Base-by-base conservation (phyloP, 2,329 filamentous ascomycete species). In the Fusarium protoensiforme region DNA sequence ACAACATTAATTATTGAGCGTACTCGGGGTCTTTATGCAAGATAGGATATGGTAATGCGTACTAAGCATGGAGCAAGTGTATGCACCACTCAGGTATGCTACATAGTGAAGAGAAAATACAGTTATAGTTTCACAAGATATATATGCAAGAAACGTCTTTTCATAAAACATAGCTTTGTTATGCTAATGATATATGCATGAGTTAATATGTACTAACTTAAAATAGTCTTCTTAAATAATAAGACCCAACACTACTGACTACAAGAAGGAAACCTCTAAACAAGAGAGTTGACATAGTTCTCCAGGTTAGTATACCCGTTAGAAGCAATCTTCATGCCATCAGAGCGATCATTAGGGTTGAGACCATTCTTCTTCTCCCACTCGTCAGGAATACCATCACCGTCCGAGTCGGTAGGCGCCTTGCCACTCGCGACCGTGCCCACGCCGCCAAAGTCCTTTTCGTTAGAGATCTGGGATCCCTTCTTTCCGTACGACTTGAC, bases 311-410 rank as follows among this genome's bases (percentile, higher is more conserved):
- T 78, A 65, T 86, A 87, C 7, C 85, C 84, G 39, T 83, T 82
- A 13, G 78, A 81, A 14, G 82, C 79, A 58, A 84, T 83, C 67
- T 75, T 74, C 82, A 85, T 84, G 7, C 81, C 83, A 60, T 86
- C 84, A 20, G 80, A 78, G 27, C 78, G 79, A 39, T 84, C 80
- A 7, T 81, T 80, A 7, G 81, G 78, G 63, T 85, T 68, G 29
- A 85, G 70, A 0, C 85, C 84, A 62, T 87, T 83, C 10, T 82
- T 80, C 27, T 73, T 77, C 75, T 88, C 86, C 72, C 83, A 86
- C 27, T 81, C 82, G 76, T 88, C 86, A 4, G 86, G 85, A 51
- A 88, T 87, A 1, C 87, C 85, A 67, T 88, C 86, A 0, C 83
- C 83, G 73, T 88, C 86, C 0, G 83, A 80, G 69, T 88, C 87